A percentile compares a stretch with the other conserved stretches of the same genome.
Conservation (phyloP, 805 yeast genomes). For the Danielia oregonensis region DNA sequence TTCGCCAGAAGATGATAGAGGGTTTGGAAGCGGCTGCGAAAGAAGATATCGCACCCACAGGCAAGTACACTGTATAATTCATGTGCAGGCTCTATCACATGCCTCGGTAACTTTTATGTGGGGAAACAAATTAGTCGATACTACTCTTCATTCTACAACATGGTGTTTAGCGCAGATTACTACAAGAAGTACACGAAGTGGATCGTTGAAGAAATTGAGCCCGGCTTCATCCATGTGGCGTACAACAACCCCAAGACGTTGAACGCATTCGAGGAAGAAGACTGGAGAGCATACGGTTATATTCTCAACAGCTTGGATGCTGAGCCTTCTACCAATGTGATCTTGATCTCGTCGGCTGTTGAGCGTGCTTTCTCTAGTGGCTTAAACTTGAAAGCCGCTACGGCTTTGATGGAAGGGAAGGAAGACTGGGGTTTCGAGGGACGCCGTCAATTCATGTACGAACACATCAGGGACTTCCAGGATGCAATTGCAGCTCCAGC, state of each 20-base stretch:
- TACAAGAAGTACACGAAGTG: slow-evolving; percentile 16
- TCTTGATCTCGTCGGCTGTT: slow-evolving; percentile 51
- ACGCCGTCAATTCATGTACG: slow-evolving; percentile 26
- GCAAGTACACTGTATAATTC: slow-evolving; percentile 47
- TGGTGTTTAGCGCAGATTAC: slow-evolving; percentile 5
- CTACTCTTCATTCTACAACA: too few species aligned
- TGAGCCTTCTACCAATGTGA: slow-evolving; percentile 45
- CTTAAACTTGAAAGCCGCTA: slow-evolving; percentile 46
- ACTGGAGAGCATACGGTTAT: slow-evolving; percentile 55
- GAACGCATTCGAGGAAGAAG: slow-evolving; percentile 54
- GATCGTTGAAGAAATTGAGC: slow-evolving; percentile 39
- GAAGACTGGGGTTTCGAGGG: slow-evolving; percentile 11
- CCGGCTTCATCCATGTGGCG: slow-evolving; percentile 53
- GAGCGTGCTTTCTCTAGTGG: slow-evolving; percentile 65
- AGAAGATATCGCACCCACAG: slow-evolving; percentile 40
- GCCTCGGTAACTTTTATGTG: too few species aligned
- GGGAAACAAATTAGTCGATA: too few species aligned
- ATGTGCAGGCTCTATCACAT: background rate
- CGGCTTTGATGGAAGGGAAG: slow-evolving; percentile 6
- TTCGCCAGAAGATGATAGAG: slow-evolving; percentile 52
- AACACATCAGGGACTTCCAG: slow-evolving; percentile 56
- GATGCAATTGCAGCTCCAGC: slow-evolving; percentile 47
- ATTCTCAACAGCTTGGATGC: slow-evolving; percentile 44
- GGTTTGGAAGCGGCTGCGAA: slow-evolving; percentile 51
- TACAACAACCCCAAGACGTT: slow-evolving; percentile 57